Conservation (phyloP, 1,139 yeast genomes). For the Zygotorulaspora mrakii region DNA sequence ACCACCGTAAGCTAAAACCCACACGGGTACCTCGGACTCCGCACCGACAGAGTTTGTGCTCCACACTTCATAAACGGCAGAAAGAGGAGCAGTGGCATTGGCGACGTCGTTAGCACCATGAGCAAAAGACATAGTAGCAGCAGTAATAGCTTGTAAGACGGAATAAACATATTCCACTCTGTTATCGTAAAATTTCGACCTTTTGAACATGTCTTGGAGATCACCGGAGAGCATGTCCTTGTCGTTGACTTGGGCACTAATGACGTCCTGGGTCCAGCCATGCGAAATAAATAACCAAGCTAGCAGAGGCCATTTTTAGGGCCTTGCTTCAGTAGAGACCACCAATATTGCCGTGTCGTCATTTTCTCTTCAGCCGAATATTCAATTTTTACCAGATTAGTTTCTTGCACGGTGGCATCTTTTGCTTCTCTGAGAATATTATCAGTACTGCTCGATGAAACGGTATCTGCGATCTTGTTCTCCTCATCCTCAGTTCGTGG, state of each 20-base stretch:
- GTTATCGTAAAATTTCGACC: constrained; percentile 66
- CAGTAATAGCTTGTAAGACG: constrained; percentile 67
- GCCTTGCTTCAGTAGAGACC: constrained; percentile 41
- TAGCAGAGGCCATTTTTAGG: constrained; percentile 56
- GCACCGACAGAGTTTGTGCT: constrained; percentile 44
- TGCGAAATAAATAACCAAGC: constrained; percentile 50
- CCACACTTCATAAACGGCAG: constrained; percentile 66
- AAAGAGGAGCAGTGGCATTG: constrained; percentile 73
- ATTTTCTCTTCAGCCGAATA: constrained; percentile 29
- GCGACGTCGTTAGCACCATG: constrained; percentile 82
- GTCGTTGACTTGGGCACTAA: constrained; percentile 45
- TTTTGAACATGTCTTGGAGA: constrained; percentile 49
- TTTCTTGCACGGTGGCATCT: constrained; percentile 7
- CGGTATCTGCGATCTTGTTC: constrained; percentile 18
- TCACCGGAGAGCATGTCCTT: constrained; percentile 36
- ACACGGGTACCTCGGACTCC: constrained; percentile 61
- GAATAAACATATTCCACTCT: constrained; percentile 69
- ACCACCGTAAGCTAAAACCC: constrained; percentile 71
- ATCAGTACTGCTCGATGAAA: constrained; percentile 2
- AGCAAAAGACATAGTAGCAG: constrained; percentile 77
- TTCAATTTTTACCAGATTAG: constrained; percentile 10
- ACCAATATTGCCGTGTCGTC: constrained; percentile 46
- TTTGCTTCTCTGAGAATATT: not conserved
- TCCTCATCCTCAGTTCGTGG: constrained; percentile 25
- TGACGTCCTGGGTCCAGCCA: constrained; percentile 65